Conservation (phyloP, 2,329 filamentous ascomycete species). For the Hypoxylon sp. region DNA sequence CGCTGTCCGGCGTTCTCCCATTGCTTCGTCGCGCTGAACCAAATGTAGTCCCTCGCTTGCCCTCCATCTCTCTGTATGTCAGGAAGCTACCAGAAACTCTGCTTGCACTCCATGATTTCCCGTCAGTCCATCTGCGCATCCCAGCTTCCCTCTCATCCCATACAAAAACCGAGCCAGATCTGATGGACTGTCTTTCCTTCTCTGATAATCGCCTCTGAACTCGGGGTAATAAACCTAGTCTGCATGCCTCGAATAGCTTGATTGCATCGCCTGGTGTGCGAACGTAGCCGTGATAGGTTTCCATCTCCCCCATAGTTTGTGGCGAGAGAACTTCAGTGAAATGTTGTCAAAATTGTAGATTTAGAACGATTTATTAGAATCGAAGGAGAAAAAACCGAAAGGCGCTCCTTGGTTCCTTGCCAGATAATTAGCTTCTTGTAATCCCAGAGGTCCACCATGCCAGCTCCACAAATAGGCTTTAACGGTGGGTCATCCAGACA, state of each 20-base stretch:
- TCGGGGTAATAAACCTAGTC: conserved; percentile 87
- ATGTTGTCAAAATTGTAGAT: conserved; percentile 12
- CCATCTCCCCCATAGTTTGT: conserved; percentile 72
- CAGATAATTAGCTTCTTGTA: conserved; percentile 46
- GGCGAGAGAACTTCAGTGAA: conserved; percentile 22
- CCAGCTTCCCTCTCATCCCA: conserved; percentile 99
- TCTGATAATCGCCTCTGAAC: conserved; percentile 95
- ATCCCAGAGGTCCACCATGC: conserved; percentile 50
- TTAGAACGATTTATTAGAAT: conserved; percentile 13
- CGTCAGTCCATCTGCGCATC: conserved; percentile 98
- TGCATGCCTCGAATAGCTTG: conserved; percentile 97
- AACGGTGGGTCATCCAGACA: conserved; percentile 51
- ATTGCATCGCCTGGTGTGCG: conserved; percentile 97
- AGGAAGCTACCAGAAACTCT: conserved; percentile 97
- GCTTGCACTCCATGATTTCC: conserved; percentile 99
- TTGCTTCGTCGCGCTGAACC: conserved; percentile 69
- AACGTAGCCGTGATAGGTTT: conserved; percentile 96
- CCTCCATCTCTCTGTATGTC: conserved; percentile 98
- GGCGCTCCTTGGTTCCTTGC: conserved; percentile 27
- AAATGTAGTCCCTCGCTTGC: conserved; percentile 89
- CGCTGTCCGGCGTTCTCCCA: conserved; percentile 87
- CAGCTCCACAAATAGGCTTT: conserved; percentile 47
- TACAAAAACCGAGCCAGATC: conserved; percentile 98
- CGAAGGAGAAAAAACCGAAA: conserved; percentile 19
- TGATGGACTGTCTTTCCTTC: conserved; percentile 96